Evolutionary conservation across 305 asterid species (phyloP), one percentile per base, ranked within the genome.

Genomic region (Fraxinus sp.): DNA sequence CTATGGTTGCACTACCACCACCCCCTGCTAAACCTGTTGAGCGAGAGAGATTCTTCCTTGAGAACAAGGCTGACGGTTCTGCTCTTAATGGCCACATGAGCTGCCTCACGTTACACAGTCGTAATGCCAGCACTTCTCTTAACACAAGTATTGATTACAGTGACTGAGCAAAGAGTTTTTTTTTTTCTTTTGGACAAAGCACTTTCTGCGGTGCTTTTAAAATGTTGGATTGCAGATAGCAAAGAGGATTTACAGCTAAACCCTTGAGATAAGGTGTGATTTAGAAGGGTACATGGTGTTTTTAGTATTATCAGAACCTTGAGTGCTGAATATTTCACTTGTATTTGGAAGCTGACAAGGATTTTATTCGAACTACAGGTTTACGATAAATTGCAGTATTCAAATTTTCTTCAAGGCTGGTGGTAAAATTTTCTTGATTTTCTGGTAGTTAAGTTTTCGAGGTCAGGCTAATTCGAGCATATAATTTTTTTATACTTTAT

Each of bases 1-100:
- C 86, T 2, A 79, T 89, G 4, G 97, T 86, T 13, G 74, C 92
- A 66, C 91, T 96, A 86, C 98, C 98, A 37, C 98, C 98, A 1
- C 99, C 99, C 33, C 99, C 99, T 3, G 95, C 98, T 46, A 96
- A 92, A 81, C 94, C 91, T 24, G 88, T 87, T 18, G 99, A 96
- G 91, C 90, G 99, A 57, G 97, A 96, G 82, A 94, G 85, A 84
- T 94, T 94, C 86, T 96, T 96, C 82, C 93, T 91, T 82, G 97
- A 92, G 80, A 92, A 91, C n/a, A 93, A 89, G 87, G 68, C 83
- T 13, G 97, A 94, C 62, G 90, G 92, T 37, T 79, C 90, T 41
- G 75, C 91, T 28, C 87, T 91, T 30, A 84, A 87, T 26, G 90
- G 94, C 66, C 97, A 89, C 83, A 80, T 92, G 84, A 88, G 92